Evolutionary conservation across 2,329 filamentous ascomycete genomes (phyloP).

Genomic region (Didymella glomerata): DNA sequence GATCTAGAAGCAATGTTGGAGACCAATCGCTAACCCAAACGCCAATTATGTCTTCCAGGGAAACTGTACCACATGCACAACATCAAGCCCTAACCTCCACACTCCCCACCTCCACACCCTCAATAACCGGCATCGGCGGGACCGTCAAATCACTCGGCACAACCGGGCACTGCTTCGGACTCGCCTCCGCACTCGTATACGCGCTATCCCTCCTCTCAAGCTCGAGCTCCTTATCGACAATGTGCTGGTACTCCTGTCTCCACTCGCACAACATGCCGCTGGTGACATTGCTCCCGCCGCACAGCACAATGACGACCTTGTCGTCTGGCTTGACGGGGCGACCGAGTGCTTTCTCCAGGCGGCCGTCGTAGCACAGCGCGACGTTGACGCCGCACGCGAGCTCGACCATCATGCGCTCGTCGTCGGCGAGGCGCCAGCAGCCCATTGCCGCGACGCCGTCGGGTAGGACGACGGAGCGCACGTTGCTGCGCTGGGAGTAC

Average conservation of each 20-base stretch:
- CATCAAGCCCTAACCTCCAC: constrained; percentile 9
- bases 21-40: constrained; percentile 16
- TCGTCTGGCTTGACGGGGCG: constrained; percentile 70
- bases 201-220: constrained; percentile 30
- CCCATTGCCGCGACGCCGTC: constrained; percentile 84
- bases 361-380: constrained; percentile 70
- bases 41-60: background rate
- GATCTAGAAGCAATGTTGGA: background rate
- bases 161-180: constrained; percentile 7
- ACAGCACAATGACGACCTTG: constrained; percentile 85
- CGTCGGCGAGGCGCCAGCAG: constrained; percentile 79
- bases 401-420: constrained; percentile 83
- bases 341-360: constrained; percentile 66
- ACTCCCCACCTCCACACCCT: constrained; percentile 15
- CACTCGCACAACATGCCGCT: constrained; percentile 61
- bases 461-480: constrained; percentile 69
- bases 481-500: constrained; percentile 64
- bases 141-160: constrained; percentile 16
- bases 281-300: constrained; percentile 69
- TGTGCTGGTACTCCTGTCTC: constrained; percentile 52
- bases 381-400: constrained; percentile 84
- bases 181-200: constrained; percentile 20
- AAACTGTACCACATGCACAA: background rate
- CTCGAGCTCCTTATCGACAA: constrained; percentile 30
- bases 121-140: constrained; percentile 13